These are phyloP conservation scores for sweet orange (Citrus sinensis) DNA, from an alignment of 345 rosid species.

Conservation along the genomic window DVS_A1.0 CM039161.1:4488001-4488500, in stretches of 20 bases:
- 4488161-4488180: slow-evolving; percentile 26
- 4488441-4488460: background rate
- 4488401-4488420: background rate
- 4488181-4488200: background rate
- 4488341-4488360: background rate
- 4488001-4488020: no score
- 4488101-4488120: background rate
- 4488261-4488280: background rate
- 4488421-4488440: background rate
- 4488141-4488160: background rate
- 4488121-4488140: background rate
- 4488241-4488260: background rate
- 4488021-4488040: background rate
- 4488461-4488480: slow-evolving; percentile 31
- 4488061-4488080: background rate
- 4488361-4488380: background rate
- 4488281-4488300: background rate
- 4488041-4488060: background rate
- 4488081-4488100: background rate
- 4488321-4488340: background rate
- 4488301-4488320: background rate
- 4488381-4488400: slow-evolving; percentile 16
- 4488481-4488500: slow-evolving; percentile 29
- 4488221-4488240: slow-evolving; percentile 14
- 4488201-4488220: background rate